Evolutionary conservation across 2,329 filamentous ascomycete species (phyloP).

Genomic region (Rasamsonia emersonii): DNA sequence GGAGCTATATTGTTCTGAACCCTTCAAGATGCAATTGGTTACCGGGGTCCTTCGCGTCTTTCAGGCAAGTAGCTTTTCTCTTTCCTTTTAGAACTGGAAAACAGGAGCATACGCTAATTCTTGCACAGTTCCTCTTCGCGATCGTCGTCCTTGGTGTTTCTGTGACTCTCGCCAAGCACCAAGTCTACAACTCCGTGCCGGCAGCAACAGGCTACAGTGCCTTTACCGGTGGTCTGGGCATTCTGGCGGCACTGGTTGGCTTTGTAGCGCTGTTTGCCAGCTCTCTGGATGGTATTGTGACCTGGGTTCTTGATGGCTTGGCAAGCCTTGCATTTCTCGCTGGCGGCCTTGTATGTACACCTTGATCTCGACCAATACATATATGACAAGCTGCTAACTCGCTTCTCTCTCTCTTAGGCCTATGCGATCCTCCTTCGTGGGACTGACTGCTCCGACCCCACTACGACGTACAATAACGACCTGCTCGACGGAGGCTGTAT

Average conservation of each 20-base stretch:
- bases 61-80: conserved; percentile 1
- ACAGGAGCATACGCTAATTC: neutral
- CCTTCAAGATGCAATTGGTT: neutral
- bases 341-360: conserved; percentile 14
- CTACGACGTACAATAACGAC: conserved; percentile 9
- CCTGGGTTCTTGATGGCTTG: conserved; percentile 14
- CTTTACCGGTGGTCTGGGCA: conserved; percentile 15
- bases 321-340: conserved; percentile 14
- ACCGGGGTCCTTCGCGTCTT: neutral
- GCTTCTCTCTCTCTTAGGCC: conserved; percentile 7
- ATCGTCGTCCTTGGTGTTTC: conserved; percentile 16
- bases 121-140: conserved; percentile 13
- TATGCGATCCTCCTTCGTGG: conserved; percentile 14
- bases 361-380: neutral
- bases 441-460: conserved; percentile 8
- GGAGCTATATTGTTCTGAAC: no score
- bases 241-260: conserved; percentile 13
- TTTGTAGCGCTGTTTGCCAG: conserved; percentile 9
- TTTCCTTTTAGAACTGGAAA: neutral
- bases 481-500: conserved; percentile 15
- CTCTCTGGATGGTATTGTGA: conserved; percentile 10
- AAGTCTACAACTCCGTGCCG: conserved; percentile 11
- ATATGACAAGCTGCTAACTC: neutral
- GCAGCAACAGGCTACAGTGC: conserved; percentile 14
- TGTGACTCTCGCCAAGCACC: conserved; percentile 13